Base-by-base conservation (phyloP, 768 basidiomycete genomes). In the Suillus luteus region DNA sequence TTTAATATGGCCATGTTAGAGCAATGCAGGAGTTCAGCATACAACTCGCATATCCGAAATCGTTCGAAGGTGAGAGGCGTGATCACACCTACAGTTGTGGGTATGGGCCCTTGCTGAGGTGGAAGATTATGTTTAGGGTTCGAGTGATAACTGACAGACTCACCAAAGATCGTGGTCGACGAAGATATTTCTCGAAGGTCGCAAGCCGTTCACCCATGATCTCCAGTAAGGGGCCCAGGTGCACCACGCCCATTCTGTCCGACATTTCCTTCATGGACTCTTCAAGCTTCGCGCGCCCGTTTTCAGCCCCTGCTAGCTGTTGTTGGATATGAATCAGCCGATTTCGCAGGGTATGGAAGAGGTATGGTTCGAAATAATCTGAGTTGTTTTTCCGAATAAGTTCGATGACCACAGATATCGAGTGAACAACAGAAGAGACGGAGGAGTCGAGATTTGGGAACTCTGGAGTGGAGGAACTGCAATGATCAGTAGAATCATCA, bases 1-100 rank as follows among this genome's bases (percentile, higher is more conserved):
- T 99, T 99, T 33, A 99, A 82, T 27, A 99, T 84, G 6, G 92
- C 89, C 96, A 99, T 99, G 71, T 97, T 99, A 19, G 97, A 99
- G 74, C 95, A 97, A 72, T 99, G 97, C 31, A 99, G 79, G 6
- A 99, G 86, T 73, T 99, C 97, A 22, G 96, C 97, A 70, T 96
- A 95, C 14, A 99, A 82, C 76, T 99, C 97, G 77, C 95, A 93
- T 69, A 99, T 95, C 11, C 96, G 88, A 76, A 94, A 97, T 17
- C 97, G 89, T 74, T 99, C 97, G 63, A 96, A 86, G 1, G 97
- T 98, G 33, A 99, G 86, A 0, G 96, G 95, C 1, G 81, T 80
- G 60, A 92, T 83, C 6, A 78, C 73, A 6, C 91, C 91, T n/a
- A 92, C 82, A 0, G 91, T 93, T 0, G 92, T 93, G 38, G 82